Evolutionary conservation across 345 rosid species (phyloP).

Genomic region (Microcos paniculata): DNA sequence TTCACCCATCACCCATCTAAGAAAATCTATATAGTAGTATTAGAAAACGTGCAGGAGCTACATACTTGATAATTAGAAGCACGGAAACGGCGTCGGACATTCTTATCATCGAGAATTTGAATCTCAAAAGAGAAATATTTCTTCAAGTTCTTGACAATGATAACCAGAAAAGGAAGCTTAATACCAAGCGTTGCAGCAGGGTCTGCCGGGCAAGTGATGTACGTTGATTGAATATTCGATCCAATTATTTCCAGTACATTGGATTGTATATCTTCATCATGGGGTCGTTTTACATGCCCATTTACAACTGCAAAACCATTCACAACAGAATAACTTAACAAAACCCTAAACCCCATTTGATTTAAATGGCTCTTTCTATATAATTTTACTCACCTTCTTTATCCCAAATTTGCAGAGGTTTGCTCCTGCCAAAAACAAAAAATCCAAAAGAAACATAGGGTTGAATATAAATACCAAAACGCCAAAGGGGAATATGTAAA

Average conservation of each 20-base stretch:
- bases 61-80: constrained; percentile 99
- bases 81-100: constrained; percentile 90
- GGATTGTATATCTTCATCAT: constrained; percentile 88
- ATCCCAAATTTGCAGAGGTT: constrained; percentile 86
- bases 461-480: background rate
- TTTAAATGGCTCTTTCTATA: background rate
- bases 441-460: background rate
- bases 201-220: constrained; percentile 92
- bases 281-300: constrained; percentile 85
- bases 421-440: constrained; percentile 48
- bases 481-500: background rate
- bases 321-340: background rate
- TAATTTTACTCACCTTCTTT: constrained; percentile 57
- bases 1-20: background rate
- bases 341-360: constrained; percentile 3
- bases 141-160: constrained; percentile 88
- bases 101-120: constrained; percentile 96
- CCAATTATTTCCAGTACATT: constrained; percentile 88
- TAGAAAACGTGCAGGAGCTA: constrained; percentile 48
- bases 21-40: background rate
- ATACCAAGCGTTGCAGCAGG: constrained; percentile 93
- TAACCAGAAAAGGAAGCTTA: constrained; percentile 90
- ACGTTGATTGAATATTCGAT: constrained; percentile 81
- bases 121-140: constrained; percentile 95
- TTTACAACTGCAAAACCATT: constrained; percentile 54